These are phyloP conservation scores for Cicer bijugum DNA, from an alignment of 306 rosid genomes.

Conservation along the genomic window DNA sequence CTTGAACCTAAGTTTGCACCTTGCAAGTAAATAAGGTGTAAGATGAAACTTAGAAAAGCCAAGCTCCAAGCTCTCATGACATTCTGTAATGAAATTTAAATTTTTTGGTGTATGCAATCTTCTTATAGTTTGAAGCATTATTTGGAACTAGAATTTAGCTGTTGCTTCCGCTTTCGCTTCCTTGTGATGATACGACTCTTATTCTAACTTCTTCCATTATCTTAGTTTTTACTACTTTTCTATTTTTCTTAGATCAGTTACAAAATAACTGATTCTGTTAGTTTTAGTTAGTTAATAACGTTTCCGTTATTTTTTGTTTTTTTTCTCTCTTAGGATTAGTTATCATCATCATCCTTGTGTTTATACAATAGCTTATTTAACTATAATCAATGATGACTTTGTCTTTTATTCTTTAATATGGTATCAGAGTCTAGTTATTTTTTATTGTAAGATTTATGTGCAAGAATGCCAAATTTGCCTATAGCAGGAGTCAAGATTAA, in stretches of 20 bases:
- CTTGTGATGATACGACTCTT: too few relatives aligned
- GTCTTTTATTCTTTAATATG: too few relatives aligned
- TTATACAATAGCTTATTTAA: too few relatives aligned
- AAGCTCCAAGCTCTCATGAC: neutral
- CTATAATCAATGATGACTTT: too few relatives aligned
- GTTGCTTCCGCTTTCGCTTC: constrained; percentile 4
- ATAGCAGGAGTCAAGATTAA: constrained; percentile 14
- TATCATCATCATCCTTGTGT: too few relatives aligned
- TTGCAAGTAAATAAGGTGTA: neutral
- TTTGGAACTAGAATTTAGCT: neutral
- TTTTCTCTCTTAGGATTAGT: too few relatives aligned
- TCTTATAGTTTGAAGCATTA: neutral
- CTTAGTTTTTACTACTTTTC: too few relatives aligned
- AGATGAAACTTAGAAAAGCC: neutral
- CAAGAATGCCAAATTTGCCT: neutral
- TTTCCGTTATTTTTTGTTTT: too few relatives aligned
- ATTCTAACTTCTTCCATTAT: too few relatives aligned
- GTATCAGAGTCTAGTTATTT: neutral
- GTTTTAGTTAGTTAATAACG: too few relatives aligned
- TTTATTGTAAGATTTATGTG: neutral
- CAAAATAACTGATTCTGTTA: too few relatives aligned
- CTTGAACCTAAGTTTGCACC: neutral
- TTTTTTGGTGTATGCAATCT: neutral
- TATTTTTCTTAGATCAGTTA: too few relatives aligned
- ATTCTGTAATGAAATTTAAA: neutral